Percentiles rank a stretch among this genome's conserved stretches.
phyloP scores from a whole-genome alignment of 1,284 basidiomycete genomes.

The Trametes versicolor region DNA sequence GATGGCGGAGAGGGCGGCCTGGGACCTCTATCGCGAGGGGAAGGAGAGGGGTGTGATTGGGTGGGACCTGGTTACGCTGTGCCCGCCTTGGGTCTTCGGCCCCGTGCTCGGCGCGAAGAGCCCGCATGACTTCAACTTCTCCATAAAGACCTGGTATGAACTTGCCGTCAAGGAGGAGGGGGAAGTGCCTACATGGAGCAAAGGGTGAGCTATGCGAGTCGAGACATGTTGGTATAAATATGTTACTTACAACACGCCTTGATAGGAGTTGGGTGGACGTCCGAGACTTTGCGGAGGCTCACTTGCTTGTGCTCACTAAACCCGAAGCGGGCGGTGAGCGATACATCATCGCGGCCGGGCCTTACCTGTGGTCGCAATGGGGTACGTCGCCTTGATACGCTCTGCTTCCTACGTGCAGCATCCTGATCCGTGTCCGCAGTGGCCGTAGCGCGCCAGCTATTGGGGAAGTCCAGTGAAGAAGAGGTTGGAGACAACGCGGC shows the following conservation, averaged over 20 bases:
- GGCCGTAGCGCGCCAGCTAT: not conserved
- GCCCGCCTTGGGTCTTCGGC: slow-evolving; percentile 21
- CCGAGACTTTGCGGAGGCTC: slow-evolving; percentile 56
- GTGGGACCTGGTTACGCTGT: slow-evolving; percentile 24
- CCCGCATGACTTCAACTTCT: slow-evolving; percentile 24
- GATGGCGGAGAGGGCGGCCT: slow-evolving; percentile 32
- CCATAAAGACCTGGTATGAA: slow-evolving; percentile 1
- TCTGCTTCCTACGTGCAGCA: not conserved
- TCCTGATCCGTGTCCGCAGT: not conserved
- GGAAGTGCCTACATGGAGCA: slow-evolving; percentile 1
- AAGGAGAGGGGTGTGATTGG: slow-evolving; percentile 2
- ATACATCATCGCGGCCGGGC: slow-evolving; percentile 9
- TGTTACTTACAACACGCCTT: not conserved
- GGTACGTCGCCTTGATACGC: not conserved
- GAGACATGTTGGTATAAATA: not conserved
- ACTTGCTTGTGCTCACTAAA: slow-evolving; percentile 54
- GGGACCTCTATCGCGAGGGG: slow-evolving; percentile 2
- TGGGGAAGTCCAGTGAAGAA: not conserved
- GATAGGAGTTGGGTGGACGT: slow-evolving; percentile 46
- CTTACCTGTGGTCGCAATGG: slow-evolving; percentile 1
- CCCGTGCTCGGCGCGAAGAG: slow-evolving; percentile 27
- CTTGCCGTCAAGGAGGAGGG: not conserved
- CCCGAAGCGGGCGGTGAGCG: slow-evolving; percentile 53
- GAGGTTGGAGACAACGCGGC: not conserved
- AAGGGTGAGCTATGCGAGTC: not conserved